phyloP scores from a whole-genome alignment of 2,329 filamentous ascomycete species.

The Xylaria sp. region DNA sequence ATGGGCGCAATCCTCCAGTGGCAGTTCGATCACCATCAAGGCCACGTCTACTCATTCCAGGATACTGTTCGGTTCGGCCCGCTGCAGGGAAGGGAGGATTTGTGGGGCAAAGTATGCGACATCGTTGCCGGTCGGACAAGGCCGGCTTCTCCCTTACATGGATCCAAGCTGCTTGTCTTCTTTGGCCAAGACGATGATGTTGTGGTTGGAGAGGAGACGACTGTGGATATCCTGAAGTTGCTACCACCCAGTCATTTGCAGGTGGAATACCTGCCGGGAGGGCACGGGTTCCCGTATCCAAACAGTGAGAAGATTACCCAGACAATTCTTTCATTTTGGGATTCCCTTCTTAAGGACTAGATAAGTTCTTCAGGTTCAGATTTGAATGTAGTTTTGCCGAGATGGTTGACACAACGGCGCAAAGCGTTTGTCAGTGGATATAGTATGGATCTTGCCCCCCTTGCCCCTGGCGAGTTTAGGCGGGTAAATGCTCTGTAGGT shows the following conservation, averaged over 20 bases:
- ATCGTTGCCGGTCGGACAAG: constrained; percentile 39
- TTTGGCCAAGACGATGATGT: constrained; percentile 40
- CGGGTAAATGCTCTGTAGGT: too few relatives aligned
- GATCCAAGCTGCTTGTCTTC: constrained; percentile 41
- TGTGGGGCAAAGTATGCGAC: constrained; percentile 39
- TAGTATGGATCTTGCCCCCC: too few relatives aligned
- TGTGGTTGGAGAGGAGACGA: constrained; percentile 39
- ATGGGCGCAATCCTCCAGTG: constrained; percentile 39
- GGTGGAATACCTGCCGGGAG: constrained; percentile 41
- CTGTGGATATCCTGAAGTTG: constrained; percentile 41
- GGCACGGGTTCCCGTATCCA: constrained; percentile 42
- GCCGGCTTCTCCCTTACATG: constrained; percentile 34
- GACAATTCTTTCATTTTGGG: constrained; percentile 38
- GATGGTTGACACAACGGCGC: not conserved
- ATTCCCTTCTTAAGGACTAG: constrained; percentile 7
- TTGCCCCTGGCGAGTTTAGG: too few relatives aligned
- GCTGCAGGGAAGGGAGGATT: constrained; percentile 31
- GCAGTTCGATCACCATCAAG: constrained; percentile 42
- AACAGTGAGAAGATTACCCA: constrained; percentile 40
- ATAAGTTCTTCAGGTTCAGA: not conserved
- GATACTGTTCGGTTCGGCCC: constrained; percentile 40
- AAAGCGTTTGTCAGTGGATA: not conserved
- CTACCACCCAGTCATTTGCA: constrained; percentile 38
- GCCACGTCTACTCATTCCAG: constrained; percentile 41
- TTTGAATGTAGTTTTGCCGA: not conserved